Percentiles rank a stretch among this genome's conserved stretches.
Evolutionary conservation across 2,329 filamentous ascomycete genomes (phyloP).

Genomic region (Trichoderma atroviride): DNA sequence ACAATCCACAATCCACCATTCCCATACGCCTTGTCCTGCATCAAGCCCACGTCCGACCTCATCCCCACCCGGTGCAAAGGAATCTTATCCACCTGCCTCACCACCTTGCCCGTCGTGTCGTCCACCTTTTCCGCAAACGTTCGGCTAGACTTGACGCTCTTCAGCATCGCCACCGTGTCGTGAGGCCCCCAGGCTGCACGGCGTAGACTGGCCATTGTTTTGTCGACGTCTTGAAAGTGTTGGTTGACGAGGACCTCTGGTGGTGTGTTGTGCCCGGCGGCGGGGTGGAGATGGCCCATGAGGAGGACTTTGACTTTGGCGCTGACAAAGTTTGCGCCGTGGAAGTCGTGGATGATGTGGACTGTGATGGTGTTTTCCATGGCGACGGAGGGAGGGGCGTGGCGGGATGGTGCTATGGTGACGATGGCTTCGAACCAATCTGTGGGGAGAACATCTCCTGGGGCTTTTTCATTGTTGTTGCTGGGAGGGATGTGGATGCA

Average conservation of each 20-base stretch:
- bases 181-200: constrained; percentile 50
- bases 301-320: constrained; percentile 55
- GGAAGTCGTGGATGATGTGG: constrained; percentile 57
- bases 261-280: constrained; percentile 28
- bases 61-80: constrained; percentile 63
- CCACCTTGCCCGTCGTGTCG: constrained; percentile 52
- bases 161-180: constrained; percentile 43
- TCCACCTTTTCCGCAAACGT: constrained; percentile 51
- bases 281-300: constrained; percentile 60
- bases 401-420: constrained; percentile 55
- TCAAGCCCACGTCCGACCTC: constrained; percentile 50
- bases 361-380: constrained; percentile 55
- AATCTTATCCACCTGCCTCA: constrained; percentile 59
- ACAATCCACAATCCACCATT: constrained; percentile 54
- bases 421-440: constrained; percentile 65
- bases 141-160: constrained; percentile 45
- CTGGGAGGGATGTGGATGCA: constrained; percentile 40
- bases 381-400: constrained; percentile 50
- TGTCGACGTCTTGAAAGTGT: constrained; percentile 45
- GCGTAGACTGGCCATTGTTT: constrained; percentile 50
- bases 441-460: constrained; percentile 37
- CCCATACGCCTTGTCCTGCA: constrained; percentile 54
- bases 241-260: constrained; percentile 36
- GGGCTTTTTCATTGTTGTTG: constrained; percentile 8
- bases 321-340: constrained; percentile 45